Conservation (phyloP, 495 filamentous ascomycete genomes). For the Pseudomonodictys pantanalensis region DNA sequence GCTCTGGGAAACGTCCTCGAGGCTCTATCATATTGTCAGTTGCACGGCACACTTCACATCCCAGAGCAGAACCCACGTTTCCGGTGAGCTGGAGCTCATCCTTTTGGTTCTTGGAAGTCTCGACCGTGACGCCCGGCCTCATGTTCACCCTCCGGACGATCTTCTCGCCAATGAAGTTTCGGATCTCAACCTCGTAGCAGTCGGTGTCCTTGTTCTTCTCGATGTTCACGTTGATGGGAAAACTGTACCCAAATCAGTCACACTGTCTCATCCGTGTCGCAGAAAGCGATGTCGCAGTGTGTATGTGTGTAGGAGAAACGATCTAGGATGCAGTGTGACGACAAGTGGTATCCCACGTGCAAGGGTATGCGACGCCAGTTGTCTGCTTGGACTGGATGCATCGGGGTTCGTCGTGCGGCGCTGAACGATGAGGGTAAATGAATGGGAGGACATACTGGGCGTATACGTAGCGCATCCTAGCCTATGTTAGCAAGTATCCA, state of each 20-base stretch:
- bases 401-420: no score
- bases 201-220: slow-evolving; percentile 94
- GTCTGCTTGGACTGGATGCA: no score
- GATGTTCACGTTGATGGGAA: slow-evolving; percentile 99
- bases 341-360: no score
- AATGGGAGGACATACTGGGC: slow-evolving; percentile 57
- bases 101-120: slow-evolving; percentile 86
- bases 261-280: not conserved
- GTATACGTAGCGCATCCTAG: slow-evolving; percentile 99
- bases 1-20: slow-evolving; percentile 75
- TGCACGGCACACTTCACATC: no score
- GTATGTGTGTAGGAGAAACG: not conserved
- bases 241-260: slow-evolving; percentile 44
- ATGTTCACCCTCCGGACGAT: slow-evolving; percentile 88
- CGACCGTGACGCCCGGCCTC: slow-evolving; percentile 84
- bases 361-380: no score
- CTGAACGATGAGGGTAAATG: not conserved
- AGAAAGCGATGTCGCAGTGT: not conserved
- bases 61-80: no score
- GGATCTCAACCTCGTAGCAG: slow-evolving; percentile 88
- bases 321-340: no score
- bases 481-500: slow-evolving; percentile 1
- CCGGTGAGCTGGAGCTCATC: slow-evolving; percentile 90
- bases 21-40: slow-evolving; percentile 7
- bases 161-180: slow-evolving; percentile 99